Evolutionary conservation across 805 yeast species (phyloP), one percentile per base, ranked within the genome.

Genomic region (Wickerhamiella domercqiae): DNA sequence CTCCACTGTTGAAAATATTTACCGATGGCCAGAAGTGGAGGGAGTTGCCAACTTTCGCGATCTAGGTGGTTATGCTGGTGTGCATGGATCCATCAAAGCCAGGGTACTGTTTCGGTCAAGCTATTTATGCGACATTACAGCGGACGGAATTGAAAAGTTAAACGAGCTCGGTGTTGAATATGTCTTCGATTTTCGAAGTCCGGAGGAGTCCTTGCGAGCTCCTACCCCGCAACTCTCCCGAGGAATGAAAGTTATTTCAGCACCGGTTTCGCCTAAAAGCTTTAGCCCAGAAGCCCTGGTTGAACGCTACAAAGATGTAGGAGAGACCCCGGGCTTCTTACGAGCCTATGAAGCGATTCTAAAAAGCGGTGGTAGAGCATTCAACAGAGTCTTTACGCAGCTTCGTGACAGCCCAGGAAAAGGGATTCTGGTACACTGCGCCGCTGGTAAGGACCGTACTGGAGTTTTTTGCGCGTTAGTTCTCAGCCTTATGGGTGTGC

Each of bases 381-480:
- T 68, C 50, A 62, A 59, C 33, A 51, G 53, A 6, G 65, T 81
- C 22, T 70, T 80, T 47, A 54, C 59, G 34, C 70, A 63, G 17
- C 59, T 82, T 34, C 61, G 74, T 33, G 81, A 77, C 40, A 53
- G 62, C 29, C 67, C 72, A 3, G 54, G 59, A n/a, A 60, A 58
- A 16, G 67, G 70, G 2, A 58, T 82, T 40, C 56, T 77, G 7
- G 71, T 75, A 54, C 87, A 80, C 52, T 82, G 93, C 57, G 71
- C 86, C 3, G 87, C 87, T 1, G 94, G 94, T 2, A 82, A 81
- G 54, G 94, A 82, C 53, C 67, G 93, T 32, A 81, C 94, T 0
- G 94, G 93, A 0, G 64, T 80, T 11, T 52, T 78, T 45, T 68
- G 75, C 2, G 78, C 82, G 73, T 54, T 82, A 42, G 60, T 81